phyloP scores from a whole-genome alignment of 306 rosid species.

The Mimosa bimucronata region DNA sequence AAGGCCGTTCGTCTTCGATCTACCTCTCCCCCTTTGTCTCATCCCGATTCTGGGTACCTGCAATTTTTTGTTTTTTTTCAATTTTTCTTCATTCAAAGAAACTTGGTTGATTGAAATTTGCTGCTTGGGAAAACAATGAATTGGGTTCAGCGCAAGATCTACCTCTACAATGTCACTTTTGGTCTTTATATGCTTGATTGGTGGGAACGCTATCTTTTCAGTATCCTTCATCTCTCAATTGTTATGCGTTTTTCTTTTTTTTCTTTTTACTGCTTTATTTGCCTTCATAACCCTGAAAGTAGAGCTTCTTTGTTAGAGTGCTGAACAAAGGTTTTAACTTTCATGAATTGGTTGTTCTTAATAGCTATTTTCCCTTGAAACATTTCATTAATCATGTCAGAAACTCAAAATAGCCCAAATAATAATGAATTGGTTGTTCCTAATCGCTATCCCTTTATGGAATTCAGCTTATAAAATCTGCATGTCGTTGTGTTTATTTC shows the following conservation, averaged over 20 bases:
- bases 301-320: background rate
- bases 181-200: slow-evolving; percentile 94
- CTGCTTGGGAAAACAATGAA: slow-evolving; percentile 59
- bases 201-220: slow-evolving; percentile 94
- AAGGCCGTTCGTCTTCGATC: background rate
- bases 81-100: background rate
- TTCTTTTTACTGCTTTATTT: slow-evolving; percentile 28
- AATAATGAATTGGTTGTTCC: too few species aligned
- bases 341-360: background rate
- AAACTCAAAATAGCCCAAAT: background rate
- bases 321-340: background rate
- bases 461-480: background rate
- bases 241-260: too few species aligned
- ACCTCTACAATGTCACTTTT: slow-evolving; percentile 91
- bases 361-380: background rate
- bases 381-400: background rate
- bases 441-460: background rate
- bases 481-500: background rate
- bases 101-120: slow-evolving; percentile 18
- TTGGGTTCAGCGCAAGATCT: slow-evolving; percentile 85
- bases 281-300: background rate
- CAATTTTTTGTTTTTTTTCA: background rate
- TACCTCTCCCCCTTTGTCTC: background rate
- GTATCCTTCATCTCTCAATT: slow-evolving; percentile 67
- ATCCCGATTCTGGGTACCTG: background rate